A percentile compares a stretch with the other conserved stretches of the same genome.
Conservation (phyloP, 1,139 yeast species). For the Pichia sp. region DNA sequence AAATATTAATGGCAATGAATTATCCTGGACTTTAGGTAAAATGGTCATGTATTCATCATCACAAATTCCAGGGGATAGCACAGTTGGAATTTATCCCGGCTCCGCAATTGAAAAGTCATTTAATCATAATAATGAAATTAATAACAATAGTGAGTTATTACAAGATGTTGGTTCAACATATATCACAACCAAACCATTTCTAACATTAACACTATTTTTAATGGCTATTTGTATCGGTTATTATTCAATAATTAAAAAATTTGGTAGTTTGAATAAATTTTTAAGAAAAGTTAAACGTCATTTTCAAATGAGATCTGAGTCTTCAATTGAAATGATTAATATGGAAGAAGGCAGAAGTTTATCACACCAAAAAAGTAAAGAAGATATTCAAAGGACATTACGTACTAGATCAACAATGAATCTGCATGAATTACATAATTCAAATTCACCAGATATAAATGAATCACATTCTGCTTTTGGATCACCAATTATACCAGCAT, state of each 20-base stretch:
- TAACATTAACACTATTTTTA: not conserved
- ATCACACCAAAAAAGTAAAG: slow-evolving; percentile 7
- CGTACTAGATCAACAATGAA: slow-evolving; percentile 22
- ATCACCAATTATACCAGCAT: not conserved
- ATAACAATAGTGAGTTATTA: not conserved
- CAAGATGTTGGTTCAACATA: not conserved
- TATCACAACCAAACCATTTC: not conserved
- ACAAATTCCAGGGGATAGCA: slow-evolving; percentile 19
- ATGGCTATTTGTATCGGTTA: slow-evolving; percentile 2
- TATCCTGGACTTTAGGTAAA: slow-evolving; percentile 83
- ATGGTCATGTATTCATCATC: slow-evolving; percentile 52
- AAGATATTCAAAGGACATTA: slow-evolving; percentile 10
- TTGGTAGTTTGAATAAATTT: slow-evolving; percentile 13
- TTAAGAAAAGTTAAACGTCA: slow-evolving; percentile 4
- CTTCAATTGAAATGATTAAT: slow-evolving; percentile 12
- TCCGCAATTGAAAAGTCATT: slow-evolving; percentile 5
- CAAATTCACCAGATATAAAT: not conserved
- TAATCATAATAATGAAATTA: not conserved
- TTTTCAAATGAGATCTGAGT: slow-evolving; percentile 5
- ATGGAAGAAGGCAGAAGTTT: slow-evolving; percentile 19
- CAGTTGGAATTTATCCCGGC: slow-evolving; percentile 20
- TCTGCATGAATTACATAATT: slow-evolving; percentile 14
- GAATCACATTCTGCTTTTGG: not conserved
- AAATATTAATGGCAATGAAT: slow-evolving; percentile 57
- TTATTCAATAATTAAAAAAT: slow-evolving; percentile 7